Conservation (phyloP, 257 asterid species). For the Fraxinus anomala region DNA sequence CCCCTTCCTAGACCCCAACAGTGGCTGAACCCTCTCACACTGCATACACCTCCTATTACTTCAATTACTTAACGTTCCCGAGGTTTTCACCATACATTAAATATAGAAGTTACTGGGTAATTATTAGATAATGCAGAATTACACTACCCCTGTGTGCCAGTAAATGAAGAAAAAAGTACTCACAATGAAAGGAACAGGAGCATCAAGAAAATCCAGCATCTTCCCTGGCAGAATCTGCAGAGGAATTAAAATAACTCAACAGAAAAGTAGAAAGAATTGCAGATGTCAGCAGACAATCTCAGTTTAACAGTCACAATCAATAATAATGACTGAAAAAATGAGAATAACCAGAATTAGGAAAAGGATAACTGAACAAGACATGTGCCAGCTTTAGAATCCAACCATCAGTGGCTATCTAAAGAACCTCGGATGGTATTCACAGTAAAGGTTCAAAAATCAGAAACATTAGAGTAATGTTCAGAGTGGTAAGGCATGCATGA, state of each 20-base stretch:
- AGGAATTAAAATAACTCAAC: conserved; percentile 20
- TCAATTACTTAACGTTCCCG: not conserved
- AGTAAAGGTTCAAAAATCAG: conserved; percentile 7
- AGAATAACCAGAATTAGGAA: conserved; percentile 16
- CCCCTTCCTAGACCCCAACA: not conserved
- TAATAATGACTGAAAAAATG: not conserved
- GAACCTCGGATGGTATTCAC: not conserved
- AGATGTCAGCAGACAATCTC: conserved; percentile 12
- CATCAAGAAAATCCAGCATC: conserved; percentile 95
- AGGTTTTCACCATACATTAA: too few species aligned
- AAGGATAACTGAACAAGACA: conserved; percentile 11
- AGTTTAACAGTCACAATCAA: not conserved
- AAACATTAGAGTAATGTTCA: not conserved
- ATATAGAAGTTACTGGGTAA: conserved; percentile 4
- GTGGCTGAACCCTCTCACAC: not conserved
- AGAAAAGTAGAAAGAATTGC: conserved; percentile 14
- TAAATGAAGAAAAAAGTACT: conserved; percentile 33
- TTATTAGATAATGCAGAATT: not conserved
- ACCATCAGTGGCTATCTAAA: conserved; percentile 1
- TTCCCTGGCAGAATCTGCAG: conserved; percentile 84
- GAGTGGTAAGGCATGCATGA: not conserved
- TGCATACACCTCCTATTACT: not conserved
- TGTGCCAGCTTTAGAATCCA: conserved; percentile 4
- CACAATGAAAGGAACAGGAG: conserved; percentile 97
- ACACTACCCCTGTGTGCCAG: not conserved